A percentile compares a stretch with the other conserved stretches of the same genome.
Evolutionary conservation across 768 basidiomycete species (phyloP).

Genomic region (Hericium alpestre): DNA sequence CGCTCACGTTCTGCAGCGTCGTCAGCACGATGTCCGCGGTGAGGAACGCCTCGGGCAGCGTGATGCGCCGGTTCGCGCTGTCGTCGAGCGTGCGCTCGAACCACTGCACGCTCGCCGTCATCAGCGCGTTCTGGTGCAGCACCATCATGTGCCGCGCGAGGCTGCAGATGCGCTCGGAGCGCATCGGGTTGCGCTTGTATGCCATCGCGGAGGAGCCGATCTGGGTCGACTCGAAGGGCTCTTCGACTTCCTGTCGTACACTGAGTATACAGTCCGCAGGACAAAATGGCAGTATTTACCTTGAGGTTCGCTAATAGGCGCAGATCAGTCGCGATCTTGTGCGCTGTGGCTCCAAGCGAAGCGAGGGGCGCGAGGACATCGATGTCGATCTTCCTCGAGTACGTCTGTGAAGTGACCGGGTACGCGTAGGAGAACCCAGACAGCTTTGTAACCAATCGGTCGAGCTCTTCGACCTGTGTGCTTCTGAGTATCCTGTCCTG

Average conservation of each 20-base stretch:
- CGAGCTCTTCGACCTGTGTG: conserved; percentile 73
- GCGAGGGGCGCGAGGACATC: conserved; percentile 88
- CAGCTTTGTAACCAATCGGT: conserved; percentile 79
- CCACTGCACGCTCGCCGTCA: conserved; percentile 95
- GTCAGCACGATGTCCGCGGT: conserved; percentile 94
- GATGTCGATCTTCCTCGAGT: conserved; percentile 93
- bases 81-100: conserved; percentile 97
- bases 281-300: conserved; percentile 23
- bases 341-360: conserved; percentile 85
- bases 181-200: conserved; percentile 99
- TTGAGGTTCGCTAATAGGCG: conserved; percentile 91
- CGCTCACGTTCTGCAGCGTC: conserved; percentile 91
- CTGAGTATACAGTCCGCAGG: neutral
- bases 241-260: conserved; percentile 77
- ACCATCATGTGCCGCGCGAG: conserved; percentile 94
- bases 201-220: conserved; percentile 98
- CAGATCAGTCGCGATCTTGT: conserved; percentile 96
- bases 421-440: conserved; percentile 91
- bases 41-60: conserved; percentile 92
- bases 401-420: conserved; percentile 97
- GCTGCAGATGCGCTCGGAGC: conserved; percentile 93
- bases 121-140: conserved; percentile 90
- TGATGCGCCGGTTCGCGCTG: conserved; percentile 93
- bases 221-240: conserved; percentile 97
- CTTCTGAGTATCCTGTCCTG: neutral